Evolutionary conservation across 371 early-diverging fungal species (phyloP), one percentile per base, ranked within the genome.

Genomic region (Encephalitozoon romaleae): DNA sequence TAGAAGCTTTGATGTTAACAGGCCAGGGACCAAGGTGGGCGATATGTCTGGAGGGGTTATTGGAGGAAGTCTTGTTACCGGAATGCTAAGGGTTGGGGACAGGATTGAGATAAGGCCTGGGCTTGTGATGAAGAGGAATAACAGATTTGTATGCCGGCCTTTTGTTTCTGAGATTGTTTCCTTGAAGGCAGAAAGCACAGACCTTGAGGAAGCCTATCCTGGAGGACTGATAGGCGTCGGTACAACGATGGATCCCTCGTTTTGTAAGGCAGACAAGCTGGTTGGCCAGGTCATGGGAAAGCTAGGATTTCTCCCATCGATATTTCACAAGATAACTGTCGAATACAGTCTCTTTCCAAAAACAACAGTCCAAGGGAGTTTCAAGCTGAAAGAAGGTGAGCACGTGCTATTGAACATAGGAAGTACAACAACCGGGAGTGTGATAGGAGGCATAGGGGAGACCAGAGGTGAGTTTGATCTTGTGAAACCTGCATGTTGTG

Each of bases 171-270:
- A 90, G 78, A 92, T 98, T 76, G 86, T 93, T 52, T 89, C 94
- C 6, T 89, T 99, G 55, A 88, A 90, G 74, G 92, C 99, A 38
- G 99, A 99, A 84, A 84, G 86, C 67, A 98, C 96, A 86, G 86
- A 88, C 69, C 87, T 99, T 53, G 87, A 93, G 82, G 93, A 94
- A 86, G 99, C 98, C 51, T 93, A 95, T 72, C 97, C 99, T 28
- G 99, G 99, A 76, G 99, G 99, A 76, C 88, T 99, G 65, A 98
- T 99, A 80, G 98, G 95, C 88, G 96, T 99, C 66, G 98, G 99
- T 74, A 98, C 99, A 39, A 88, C 90, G 78, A 89, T 98, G 84
- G 99, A 99, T 87, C 99, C 99, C 41, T 91, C 92, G 11, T 88
- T 95, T 53, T 96, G 96, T 87, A 91, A 96, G 87, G 94, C 92